Base-by-base conservation (phyloP, 192 early-diverging fungal species). In the Gamsiella multidivaricata region DNA sequence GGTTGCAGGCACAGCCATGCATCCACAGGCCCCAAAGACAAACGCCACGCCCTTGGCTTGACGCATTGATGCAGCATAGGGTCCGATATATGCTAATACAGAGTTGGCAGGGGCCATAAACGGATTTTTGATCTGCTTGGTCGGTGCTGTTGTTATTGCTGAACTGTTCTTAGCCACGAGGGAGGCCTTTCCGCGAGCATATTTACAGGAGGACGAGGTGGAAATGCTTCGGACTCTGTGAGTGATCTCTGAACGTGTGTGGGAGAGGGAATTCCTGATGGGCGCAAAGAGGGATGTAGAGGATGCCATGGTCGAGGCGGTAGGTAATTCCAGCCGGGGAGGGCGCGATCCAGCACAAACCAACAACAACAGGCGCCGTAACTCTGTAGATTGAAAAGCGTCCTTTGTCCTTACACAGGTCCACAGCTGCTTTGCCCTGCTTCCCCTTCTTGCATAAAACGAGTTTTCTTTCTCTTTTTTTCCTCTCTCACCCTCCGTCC, bases 21-120 rank as follows among this genome's bases (percentile, higher is more conserved):
- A 68, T 3, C 74, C 74, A 46, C 74, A 78, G 11, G 74, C 65
- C 1, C 65, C 74, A 64, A 78, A 78, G 7, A 78, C 74, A 66
- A 78, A 78, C 22, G 74, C 74, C 4, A 78, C 65, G 39, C 54
- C 59, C 45, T 78, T 78, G 42, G 55, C 41, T 15, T 68, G 66
- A 22, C 65, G 58, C 1, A 78, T 39, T 2, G 74, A 62, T 5
- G 47, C 23, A 3, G 74, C 60, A 36, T 69, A 61, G 3, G 74
- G 74, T 8, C 74, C 74, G 5, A 78, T 66, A 45, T 78, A 78
- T 0, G 74, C 74, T 18, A 78, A 32, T 12, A 78, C 61, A 23
- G 74, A 78, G 42, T 69, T 78, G 17, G 74, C 18, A 18, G 66
- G 60, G 4, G 66, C 46, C 4, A 34, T 29, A 45, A 69, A 78